phyloP scores from a whole-genome alignment of 2,329 filamentous ascomycete species.

The Monosporascus sp. region DNA sequence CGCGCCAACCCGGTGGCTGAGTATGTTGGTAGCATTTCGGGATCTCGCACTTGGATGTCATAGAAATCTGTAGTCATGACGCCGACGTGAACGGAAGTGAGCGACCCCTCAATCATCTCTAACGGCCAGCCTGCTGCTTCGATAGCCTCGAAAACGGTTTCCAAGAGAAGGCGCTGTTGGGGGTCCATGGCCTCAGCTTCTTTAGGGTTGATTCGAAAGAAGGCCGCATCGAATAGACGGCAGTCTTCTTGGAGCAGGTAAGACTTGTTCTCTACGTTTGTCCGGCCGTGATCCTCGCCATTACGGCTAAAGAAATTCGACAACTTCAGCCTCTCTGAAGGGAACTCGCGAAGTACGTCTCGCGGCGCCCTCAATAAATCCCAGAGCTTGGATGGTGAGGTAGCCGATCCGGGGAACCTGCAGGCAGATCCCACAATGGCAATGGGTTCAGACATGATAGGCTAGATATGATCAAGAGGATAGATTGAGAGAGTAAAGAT shows the following conservation, averaged over 20 bases:
- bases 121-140: conserved; percentile 1
- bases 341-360: neutral
- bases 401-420: neutral
- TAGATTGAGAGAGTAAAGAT: too few relatives aligned
- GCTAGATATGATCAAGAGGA: too few relatives aligned
- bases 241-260: conserved; percentile 5
- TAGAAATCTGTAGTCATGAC: conserved; percentile 1
- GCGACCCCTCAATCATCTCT: neutral
- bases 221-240: conserved; percentile 4
- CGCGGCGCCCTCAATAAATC: neutral
- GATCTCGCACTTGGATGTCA: neutral
- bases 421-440: neutral
- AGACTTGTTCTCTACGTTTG: conserved; percentile 3
- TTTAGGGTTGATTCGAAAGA: conserved; percentile 4
- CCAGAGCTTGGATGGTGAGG: neutral
- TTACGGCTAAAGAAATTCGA: conserved; percentile 2
- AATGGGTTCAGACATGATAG: too few relatives aligned
- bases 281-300: conserved; percentile 3
- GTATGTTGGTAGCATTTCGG: neutral
- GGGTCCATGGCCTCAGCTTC: conserved; percentile 4
- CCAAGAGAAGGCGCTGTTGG: conserved; percentile 3
- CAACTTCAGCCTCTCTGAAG: too few relatives aligned
- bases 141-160: conserved; percentile 6
- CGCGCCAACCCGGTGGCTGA: neutral
- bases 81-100: conserved; percentile 1